Percentiles rank a stretch among this genome's conserved stretches.
phyloP scores from a whole-genome alignment of 2,329 filamentous ascomycete species.

The Colletotrichum musicola region DNA sequence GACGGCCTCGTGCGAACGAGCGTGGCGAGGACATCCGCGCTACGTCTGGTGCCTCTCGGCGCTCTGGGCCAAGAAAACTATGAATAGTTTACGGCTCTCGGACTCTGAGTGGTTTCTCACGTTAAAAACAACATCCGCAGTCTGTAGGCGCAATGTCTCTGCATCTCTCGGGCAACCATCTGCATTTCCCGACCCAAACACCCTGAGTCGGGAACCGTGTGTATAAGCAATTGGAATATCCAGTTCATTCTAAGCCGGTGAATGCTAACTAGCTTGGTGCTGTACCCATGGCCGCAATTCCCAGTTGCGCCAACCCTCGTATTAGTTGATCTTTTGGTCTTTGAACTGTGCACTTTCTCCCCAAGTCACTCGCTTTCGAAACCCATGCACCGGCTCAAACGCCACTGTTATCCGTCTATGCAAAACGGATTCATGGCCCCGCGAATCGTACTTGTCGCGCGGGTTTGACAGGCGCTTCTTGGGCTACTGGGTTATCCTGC shows the following conservation, averaged over 20 bases:
- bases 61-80: background rate
- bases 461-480: background rate
- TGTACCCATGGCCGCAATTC: no score
- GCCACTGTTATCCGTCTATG: background rate
- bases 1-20: background rate
- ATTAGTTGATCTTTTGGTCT: no score
- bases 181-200: background rate
- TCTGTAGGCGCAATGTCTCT: background rate
- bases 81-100: conserved; percentile 18
- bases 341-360: no score
- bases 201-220: background rate
- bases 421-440: background rate
- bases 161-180: background rate
- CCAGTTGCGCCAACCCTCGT: no score
- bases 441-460: background rate
- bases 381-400: no score
- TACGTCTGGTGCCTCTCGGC: background rate
- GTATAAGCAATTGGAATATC: no score
- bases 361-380: no score
- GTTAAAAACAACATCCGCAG: background rate
- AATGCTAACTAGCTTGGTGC: no score
- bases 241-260: no score
- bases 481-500: background rate
- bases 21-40: background rate
- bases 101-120: background rate